Evolutionary conservation across 1,284 basidiomycete species (phyloP).

Genomic region (Ustilago nuda): DNA sequence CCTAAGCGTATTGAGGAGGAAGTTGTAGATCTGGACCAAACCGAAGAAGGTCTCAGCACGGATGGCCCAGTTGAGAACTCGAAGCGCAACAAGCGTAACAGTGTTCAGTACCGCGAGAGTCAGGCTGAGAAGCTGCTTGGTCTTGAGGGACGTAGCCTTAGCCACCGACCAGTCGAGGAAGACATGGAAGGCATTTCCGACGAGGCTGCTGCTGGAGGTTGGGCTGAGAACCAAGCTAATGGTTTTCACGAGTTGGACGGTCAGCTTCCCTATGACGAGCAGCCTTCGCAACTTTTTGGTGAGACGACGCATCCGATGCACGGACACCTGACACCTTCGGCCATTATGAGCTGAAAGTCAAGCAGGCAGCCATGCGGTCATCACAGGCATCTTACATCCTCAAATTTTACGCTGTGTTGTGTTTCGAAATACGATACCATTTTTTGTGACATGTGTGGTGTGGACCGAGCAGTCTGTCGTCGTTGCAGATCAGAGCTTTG

Average conservation of each 20-base stretch:
- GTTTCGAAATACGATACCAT: slow-evolving; percentile 5
- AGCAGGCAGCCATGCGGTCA: background rate
- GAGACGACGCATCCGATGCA: slow-evolving; percentile 11
- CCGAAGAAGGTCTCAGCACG: slow-evolving; percentile 2
- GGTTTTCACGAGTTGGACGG: slow-evolving; percentile 7
- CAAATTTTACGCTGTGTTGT: background rate
- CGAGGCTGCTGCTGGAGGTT: slow-evolving; percentile 13
- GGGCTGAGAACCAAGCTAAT: slow-evolving; percentile 12
- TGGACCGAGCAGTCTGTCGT: background rate
- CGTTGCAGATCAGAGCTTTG: too few species aligned
- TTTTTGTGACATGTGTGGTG: background rate
- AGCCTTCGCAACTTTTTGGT: background rate
- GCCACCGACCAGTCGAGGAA: slow-evolving; percentile 32
- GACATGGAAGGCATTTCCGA: slow-evolving; percentile 40
- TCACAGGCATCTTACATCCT: background rate
- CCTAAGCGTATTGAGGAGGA: slow-evolving; percentile 52
- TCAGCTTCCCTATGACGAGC: slow-evolving; percentile 14
- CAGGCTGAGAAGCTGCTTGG: slow-evolving; percentile 51
- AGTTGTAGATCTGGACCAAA: slow-evolving; percentile 5
- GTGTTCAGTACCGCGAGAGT: slow-evolving; percentile 41
- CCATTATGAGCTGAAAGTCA: slow-evolving; percentile 15
- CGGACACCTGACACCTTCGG: slow-evolving; percentile 14
- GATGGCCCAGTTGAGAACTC: slow-evolving; percentile 3
- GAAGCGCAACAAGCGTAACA: slow-evolving; percentile 48
- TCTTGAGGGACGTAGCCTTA: slow-evolving; percentile 44